Base-by-base conservation (phyloP, 345 rosid genomes). In the Barbarea vulgaris region DNA sequence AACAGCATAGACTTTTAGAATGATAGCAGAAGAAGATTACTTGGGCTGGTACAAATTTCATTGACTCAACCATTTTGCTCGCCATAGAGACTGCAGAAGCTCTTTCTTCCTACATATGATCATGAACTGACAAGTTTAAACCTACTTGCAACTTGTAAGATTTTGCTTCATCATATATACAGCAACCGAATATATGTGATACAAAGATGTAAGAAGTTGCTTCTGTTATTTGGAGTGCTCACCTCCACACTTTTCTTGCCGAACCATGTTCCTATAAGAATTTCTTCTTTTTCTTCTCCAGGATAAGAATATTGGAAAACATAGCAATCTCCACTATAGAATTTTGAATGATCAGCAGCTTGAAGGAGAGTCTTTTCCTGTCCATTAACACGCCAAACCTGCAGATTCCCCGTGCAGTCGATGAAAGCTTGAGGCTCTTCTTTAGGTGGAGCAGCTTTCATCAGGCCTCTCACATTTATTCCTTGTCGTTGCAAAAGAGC, bases 211-310 rank as follows among this genome's bases (percentile, higher is more conserved):
- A 33, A 31, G 44, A 66, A 19, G 34, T 33, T 21, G 28, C 37
- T 25, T 63, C n/a, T 63, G 53, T 42, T 42, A 42, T 63, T 63
- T 15, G 30, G 41, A 48, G 61, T 70, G 80, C 58, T 80, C 37
- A 95, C 99, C 96, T 93, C 97, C 58, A 88, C 84, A 61, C 99
- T 89, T 77, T 82, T 84, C 87, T 88, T 88, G 64, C 99, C 99
- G 25, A 95, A 83, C 98, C 98, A 95, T 30, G 96, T 90, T 77
- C 99, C 98, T 58, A 92, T 80, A 39, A 95, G 93, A 78, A 80
- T 75, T 72, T 95, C 99, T 76, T 95, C 99, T 69, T 80, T 90
- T 25, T 90, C 96, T 73, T 95, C 99, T 79, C 97, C 99, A 0
- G 99, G 87, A 79, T 88, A 95, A 15, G 98, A 81, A 87, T 95